Percentiles rank a stretch among this genome's conserved stretches.
Conservation (phyloP, 768 basidiomycete species). For the Psilocybe cyanescens region DNA sequence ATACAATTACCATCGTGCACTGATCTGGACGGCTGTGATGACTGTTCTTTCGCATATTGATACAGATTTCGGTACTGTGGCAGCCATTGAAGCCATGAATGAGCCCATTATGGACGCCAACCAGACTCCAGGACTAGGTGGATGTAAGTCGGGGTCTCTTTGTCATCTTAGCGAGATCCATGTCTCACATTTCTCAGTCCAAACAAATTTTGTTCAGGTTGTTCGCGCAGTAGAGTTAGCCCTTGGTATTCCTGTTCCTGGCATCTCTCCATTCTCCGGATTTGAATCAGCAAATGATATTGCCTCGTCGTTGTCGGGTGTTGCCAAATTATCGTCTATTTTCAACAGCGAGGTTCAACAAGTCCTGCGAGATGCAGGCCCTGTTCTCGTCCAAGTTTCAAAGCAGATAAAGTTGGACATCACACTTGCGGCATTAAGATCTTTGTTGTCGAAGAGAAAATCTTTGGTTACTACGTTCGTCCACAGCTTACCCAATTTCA, state of each 20-base stretch:
- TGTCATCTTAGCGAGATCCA: constrained; percentile 1
- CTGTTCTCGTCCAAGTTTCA: constrained; percentile 37
- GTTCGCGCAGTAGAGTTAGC: constrained; percentile 66
- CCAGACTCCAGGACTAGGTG: constrained; percentile 69
- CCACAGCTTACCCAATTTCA: neutral
- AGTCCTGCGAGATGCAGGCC: constrained; percentile 38
- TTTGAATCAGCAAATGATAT: constrained; percentile 22
- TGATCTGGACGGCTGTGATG: constrained; percentile 85
- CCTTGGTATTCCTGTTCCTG: constrained; percentile 56
- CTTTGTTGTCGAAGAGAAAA: constrained; percentile 11
- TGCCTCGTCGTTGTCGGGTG: constrained; percentile 27
- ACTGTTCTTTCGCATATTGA: constrained; percentile 72
- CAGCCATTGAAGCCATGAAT: constrained; percentile 77
- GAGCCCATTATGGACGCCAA: constrained; percentile 77
- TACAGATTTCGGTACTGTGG: constrained; percentile 64
- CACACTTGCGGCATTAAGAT: constrained; percentile 18
- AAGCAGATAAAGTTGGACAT: constrained; percentile 26
- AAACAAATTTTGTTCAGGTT: constrained; percentile 70
- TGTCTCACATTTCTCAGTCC: constrained; percentile 44
- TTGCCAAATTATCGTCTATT: constrained; percentile 17
- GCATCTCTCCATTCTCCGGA: constrained; percentile 24
- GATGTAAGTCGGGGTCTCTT: constrained; percentile 48
- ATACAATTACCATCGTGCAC: constrained; percentile 75
- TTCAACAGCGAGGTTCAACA: constrained; percentile 31
- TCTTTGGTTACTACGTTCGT: constrained; percentile 42